Conservation (phyloP, 2,329 filamentous ascomycete species). For the Claviceps sp. region DNA sequence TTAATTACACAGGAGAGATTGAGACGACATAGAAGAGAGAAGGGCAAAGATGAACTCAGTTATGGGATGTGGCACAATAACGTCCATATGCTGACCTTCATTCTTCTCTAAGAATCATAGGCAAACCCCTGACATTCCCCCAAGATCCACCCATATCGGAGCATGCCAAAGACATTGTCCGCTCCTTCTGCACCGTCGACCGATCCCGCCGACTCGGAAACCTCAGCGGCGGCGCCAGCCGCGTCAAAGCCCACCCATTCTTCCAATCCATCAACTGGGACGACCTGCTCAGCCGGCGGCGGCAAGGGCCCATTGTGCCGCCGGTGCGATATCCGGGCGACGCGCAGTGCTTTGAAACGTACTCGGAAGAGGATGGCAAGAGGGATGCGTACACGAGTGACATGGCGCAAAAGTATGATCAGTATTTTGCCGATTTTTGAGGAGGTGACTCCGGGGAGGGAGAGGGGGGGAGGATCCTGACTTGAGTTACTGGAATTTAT, state of each 20-base stretch:
- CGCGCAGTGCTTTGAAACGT: constrained; percentile 69
- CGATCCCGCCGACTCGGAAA: constrained; percentile 67
- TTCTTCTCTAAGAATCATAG: constrained; percentile 55
- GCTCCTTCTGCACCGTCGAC: constrained; percentile 64
- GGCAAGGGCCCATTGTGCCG: constrained; percentile 61
- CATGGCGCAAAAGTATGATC: constrained; percentile 54
- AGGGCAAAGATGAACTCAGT: neutral
- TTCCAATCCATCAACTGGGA: constrained; percentile 65
- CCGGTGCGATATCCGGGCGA: constrained; percentile 60
- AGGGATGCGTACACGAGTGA: constrained; percentile 56
- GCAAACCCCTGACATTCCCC: constrained; percentile 64
- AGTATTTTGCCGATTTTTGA: constrained; percentile 59
- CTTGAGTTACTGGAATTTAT: too few species aligned
- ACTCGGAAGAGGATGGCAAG: constrained; percentile 60
- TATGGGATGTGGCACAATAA: too few species aligned
- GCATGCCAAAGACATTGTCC: constrained; percentile 62
- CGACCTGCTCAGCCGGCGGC: constrained; percentile 49
- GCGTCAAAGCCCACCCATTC: constrained; percentile 65
- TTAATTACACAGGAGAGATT: too few species aligned
- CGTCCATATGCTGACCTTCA: neutral
- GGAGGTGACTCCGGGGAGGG: neutral
- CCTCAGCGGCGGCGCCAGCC: constrained; percentile 56
- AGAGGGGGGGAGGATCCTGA: too few species aligned
- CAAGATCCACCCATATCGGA: constrained; percentile 49
- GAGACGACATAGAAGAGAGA: neutral